Evolutionary conservation across 1,139 yeast species (phyloP).

Genomic region (Hansenula sp.): DNA sequence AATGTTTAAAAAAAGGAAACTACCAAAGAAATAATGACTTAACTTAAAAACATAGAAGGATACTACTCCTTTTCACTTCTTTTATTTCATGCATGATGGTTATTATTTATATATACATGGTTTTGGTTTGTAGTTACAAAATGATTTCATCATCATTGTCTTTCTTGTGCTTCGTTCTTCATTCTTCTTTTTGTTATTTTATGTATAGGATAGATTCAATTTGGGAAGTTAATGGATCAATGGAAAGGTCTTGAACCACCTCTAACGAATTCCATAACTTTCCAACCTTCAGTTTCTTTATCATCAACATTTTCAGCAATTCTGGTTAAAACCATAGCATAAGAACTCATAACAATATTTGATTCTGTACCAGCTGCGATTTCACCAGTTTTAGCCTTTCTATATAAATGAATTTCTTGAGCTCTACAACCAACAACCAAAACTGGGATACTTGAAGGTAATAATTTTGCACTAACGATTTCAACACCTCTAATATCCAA

Average conservation of each 20-base stretch:
- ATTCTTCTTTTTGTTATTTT: too few species aligned
- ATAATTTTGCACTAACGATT: constrained; percentile 79
- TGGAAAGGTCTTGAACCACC: constrained; percentile 92
- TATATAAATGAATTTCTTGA: constrained; percentile 89
- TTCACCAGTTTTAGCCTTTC: constrained; percentile 88
- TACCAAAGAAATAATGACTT: constrained; percentile 3
- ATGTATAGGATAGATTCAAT: too few species aligned
- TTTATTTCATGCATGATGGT: not conserved
- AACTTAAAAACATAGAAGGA: too few species aligned
- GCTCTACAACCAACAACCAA: constrained; percentile 94
- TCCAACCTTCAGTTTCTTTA: constrained; percentile 95
- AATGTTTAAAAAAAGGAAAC: constrained; percentile 18
- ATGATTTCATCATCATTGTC: too few species aligned
- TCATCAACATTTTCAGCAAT: constrained; percentile 89
- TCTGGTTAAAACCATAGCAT: constrained; percentile 95
- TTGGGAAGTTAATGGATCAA: too few species aligned
- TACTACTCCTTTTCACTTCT: too few species aligned
- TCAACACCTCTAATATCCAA: constrained; percentile 96
- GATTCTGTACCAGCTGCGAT: constrained; percentile 96
- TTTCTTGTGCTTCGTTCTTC: too few species aligned
- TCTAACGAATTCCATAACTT: constrained; percentile 89
- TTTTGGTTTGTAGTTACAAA: too few species aligned
- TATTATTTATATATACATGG: not conserved
- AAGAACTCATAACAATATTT: constrained; percentile 86
- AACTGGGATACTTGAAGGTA: constrained; percentile 92